These are phyloP conservation scores for Cocos nucifera DNA, from an alignment of 176 grass and related monocot genomes.

Conservation along the genomic window DNA sequence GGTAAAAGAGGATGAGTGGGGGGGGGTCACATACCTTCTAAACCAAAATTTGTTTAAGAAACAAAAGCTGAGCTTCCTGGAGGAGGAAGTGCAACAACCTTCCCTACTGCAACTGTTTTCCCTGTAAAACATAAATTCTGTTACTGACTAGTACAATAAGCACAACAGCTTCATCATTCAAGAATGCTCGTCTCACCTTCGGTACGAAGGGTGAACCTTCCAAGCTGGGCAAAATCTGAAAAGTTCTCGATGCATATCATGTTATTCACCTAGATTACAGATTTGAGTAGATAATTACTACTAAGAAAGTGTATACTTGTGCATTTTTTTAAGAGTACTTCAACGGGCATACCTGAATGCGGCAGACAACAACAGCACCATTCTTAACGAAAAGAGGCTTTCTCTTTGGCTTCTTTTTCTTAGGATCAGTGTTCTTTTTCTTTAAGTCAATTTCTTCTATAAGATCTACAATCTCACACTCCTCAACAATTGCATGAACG, in stretches of 20 bases:
- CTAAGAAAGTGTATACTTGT: background rate
- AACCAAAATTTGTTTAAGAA: slow-evolving; percentile 46
- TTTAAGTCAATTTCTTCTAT: slow-evolving; percentile 92
- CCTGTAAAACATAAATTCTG: slow-evolving; percentile 34
- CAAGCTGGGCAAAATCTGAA: slow-evolving; percentile 76
- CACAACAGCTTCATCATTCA: background rate
- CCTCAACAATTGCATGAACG: slow-evolving; percentile 90
- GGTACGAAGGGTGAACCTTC: slow-evolving; percentile 91
- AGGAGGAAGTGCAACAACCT: slow-evolving; percentile 60
- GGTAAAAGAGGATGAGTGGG: no score
- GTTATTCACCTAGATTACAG: slow-evolving; percentile 55
- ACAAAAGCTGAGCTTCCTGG: slow-evolving; percentile 37
- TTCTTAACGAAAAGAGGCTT: slow-evolving; percentile 98
- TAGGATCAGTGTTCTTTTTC: slow-evolving; percentile 63
- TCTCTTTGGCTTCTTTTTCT: slow-evolving; percentile 71
- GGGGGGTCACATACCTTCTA: slow-evolving; percentile 23
- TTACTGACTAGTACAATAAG: background rate
- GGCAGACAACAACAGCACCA: slow-evolving; percentile 87
- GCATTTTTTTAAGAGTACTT: background rate
- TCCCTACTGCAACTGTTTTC: slow-evolving; percentile 89
- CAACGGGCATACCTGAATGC: slow-evolving; percentile 53
- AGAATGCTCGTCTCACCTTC: slow-evolving; percentile 41
- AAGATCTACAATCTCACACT: slow-evolving; percentile 93
- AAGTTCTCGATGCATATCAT: slow-evolving; percentile 93
- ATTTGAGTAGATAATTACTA: slow-evolving; percentile 5